A percentile compares a stretch with the other conserved stretches of the same genome.
phyloP scores from a whole-genome alignment of 2,329 filamentous ascomycete genomes.

The Davidsoniella neocaledoniae region DNA sequence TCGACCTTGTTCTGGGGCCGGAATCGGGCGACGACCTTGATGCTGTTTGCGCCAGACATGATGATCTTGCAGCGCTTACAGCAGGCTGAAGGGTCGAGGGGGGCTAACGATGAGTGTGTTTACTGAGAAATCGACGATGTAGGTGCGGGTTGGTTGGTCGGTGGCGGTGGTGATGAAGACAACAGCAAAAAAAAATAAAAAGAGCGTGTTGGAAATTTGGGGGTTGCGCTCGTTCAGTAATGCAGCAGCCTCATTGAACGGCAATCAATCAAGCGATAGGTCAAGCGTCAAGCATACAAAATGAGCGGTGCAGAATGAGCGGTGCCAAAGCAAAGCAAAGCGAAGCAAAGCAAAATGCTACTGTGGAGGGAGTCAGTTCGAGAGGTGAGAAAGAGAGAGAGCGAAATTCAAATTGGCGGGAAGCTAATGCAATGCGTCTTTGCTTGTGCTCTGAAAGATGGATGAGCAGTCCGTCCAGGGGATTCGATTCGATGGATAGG shows the following conservation, averaged over 20 bases:
- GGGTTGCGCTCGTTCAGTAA: conserved; percentile 1
- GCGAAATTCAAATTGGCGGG: conserved; percentile 1
- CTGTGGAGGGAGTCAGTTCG: no score
- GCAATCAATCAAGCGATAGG: background rate
- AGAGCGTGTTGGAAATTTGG: background rate
- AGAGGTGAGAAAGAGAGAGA: conserved; percentile 3
- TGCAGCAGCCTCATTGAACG: conserved; percentile 5
- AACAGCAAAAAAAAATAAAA: conserved; percentile 5
- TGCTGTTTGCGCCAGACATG: conserved; percentile 43
- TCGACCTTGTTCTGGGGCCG: conserved; percentile 93
- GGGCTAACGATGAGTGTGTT: background rate
- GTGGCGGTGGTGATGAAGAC: background rate
- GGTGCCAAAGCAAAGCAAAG: background rate
- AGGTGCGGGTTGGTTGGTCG: no score
- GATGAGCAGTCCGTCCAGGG: no score
- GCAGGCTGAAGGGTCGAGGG: background rate
- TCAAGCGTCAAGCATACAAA: background rate
- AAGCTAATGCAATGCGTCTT: background rate
- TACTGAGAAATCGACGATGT: background rate
- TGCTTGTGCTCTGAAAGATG: background rate
- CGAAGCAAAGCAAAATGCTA: no score
- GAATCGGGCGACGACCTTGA: conserved; percentile 93
- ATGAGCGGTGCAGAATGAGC: background rate
- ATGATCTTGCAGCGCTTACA: conserved; percentile 17
- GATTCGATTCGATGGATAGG: no score